A percentile compares a stretch with the other conserved stretches of the same genome.
phyloP scores from a whole-genome alignment of 192 early-diverging fungal species.

The Fimicolochytrium jonesii region DNA sequence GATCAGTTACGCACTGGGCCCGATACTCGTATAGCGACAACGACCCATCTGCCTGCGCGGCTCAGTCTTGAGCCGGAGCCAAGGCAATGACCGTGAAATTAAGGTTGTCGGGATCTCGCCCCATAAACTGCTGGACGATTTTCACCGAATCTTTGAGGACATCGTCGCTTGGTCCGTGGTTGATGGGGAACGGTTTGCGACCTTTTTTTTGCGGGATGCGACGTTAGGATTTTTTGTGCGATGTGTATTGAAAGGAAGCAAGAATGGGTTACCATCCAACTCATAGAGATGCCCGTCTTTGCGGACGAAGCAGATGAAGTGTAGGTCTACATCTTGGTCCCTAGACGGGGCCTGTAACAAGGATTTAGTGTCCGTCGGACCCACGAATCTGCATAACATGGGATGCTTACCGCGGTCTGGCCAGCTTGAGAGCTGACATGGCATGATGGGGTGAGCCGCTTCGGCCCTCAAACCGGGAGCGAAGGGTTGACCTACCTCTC shows the following conservation, averaged over 20 bases:
- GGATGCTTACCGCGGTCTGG: conserved; percentile 52
- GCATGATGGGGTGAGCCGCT: no score
- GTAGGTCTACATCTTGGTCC: conserved; percentile 75
- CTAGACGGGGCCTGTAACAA: conserved; percentile 49
- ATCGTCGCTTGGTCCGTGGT: conserved; percentile 67
- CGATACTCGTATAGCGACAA: no score
- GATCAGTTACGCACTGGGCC: no score
- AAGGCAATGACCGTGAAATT: conserved; percentile 65
- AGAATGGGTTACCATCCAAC: conserved; percentile 60
- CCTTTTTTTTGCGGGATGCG: conserved; percentile 18
- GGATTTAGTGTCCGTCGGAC: not conserved
- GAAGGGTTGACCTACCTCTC: conserved; percentile 18
- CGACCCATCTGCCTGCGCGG: no score
- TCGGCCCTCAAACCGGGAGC: no score
- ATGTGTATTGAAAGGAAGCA: not conserved
- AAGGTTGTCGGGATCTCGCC: conserved; percentile 58
- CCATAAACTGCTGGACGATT: conserved; percentile 63
- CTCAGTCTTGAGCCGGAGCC: conserved; percentile 23
- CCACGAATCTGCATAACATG: not conserved
- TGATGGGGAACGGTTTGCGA: conserved; percentile 71
- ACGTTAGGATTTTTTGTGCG: not conserved
- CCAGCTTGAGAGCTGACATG: conserved; percentile 43
- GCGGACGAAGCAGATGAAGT: conserved; percentile 83
- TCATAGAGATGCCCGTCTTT: conserved; percentile 78
- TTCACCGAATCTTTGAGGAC: conserved; percentile 55